phyloP scores from a whole-genome alignment of 202 grass and related monocot species.

The Panicum virgatum region DNA sequence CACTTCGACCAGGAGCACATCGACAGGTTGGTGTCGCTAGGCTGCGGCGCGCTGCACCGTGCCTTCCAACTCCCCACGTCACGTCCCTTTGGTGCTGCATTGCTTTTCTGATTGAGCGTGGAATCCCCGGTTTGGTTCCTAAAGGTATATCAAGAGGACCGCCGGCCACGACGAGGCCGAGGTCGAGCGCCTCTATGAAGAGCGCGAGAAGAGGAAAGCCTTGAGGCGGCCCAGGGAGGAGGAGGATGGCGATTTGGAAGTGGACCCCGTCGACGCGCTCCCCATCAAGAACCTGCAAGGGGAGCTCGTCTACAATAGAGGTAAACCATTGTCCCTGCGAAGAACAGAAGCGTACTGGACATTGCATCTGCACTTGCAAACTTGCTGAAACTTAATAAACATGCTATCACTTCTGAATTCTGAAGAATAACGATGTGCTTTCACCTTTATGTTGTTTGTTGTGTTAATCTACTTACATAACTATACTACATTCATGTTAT shows the following conservation, averaged over 20 bases:
- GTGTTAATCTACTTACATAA: neutral
- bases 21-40: slow-evolving; percentile 33
- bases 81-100: neutral
- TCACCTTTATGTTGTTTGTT: neutral
- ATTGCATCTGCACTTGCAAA: neutral
- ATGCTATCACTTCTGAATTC: neutral
- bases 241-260: slow-evolving; percentile 50
- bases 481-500: slow-evolving; percentile 1
- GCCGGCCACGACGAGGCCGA: slow-evolving; percentile 62
- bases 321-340: slow-evolving; percentile 11
- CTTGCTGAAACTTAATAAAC: neutral
- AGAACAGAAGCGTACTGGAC: neutral
- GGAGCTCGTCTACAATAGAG: slow-evolving; percentile 67
- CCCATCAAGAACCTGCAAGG: slow-evolving; percentile 82
- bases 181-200: slow-evolving; percentile 85
- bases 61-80: neutral
- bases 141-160: slow-evolving; percentile 62
- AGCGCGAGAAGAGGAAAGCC: slow-evolving; percentile 59
- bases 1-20: slow-evolving; percentile 56
- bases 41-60: neutral
- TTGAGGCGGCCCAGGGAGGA: slow-evolving; percentile 2
- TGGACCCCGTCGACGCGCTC: slow-evolving; percentile 82
- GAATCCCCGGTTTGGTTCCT: slow-evolving; percentile 14
- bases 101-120: neutral
- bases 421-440: neutral